phyloP scores from a whole-genome alignment of 768 basidiomycete species.

The Kondoa malvinella region DNA sequence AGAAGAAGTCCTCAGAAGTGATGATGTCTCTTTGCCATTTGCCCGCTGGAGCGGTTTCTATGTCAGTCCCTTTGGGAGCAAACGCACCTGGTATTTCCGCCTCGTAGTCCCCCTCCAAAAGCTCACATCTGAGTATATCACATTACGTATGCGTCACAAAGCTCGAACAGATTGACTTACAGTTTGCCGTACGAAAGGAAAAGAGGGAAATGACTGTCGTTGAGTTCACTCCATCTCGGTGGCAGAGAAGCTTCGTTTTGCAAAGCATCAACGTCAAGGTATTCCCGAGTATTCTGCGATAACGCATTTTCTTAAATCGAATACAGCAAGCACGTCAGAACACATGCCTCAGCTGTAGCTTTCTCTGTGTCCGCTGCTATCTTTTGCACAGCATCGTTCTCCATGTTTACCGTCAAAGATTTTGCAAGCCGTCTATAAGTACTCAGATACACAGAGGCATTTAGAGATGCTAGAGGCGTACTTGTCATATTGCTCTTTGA shows the following conservation, averaged over 20 bases:
- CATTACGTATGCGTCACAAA: neutral
- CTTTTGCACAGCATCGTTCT: neutral
- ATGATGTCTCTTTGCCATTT: neutral
- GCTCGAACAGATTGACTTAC: neutral
- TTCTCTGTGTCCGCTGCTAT: neutral
- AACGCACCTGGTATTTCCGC: neutral
- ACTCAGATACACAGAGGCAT: neutral
- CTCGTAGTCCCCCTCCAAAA: neutral
- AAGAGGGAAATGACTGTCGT: neutral
- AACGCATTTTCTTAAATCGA: neutral
- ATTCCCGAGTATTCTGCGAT: neutral
- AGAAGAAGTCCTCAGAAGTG: neutral
- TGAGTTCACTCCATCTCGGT: neutral
- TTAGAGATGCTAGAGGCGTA: neutral
- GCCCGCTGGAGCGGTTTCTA: neutral
- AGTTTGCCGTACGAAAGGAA: neutral
- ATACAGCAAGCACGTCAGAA: neutral
- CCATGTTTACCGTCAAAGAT: neutral
- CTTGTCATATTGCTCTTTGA: neutral
- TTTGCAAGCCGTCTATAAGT: neutral
- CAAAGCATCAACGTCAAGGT: neutral
- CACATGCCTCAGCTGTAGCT: neutral
- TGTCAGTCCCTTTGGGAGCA: neutral
- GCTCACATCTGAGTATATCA: neutral
- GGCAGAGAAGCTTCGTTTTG: neutral